Percentiles rank a stretch among this genome's conserved stretches.
Evolutionary conservation across 257 asterid species (phyloP).

Genomic region (Catharanthus roseus): DNA sequence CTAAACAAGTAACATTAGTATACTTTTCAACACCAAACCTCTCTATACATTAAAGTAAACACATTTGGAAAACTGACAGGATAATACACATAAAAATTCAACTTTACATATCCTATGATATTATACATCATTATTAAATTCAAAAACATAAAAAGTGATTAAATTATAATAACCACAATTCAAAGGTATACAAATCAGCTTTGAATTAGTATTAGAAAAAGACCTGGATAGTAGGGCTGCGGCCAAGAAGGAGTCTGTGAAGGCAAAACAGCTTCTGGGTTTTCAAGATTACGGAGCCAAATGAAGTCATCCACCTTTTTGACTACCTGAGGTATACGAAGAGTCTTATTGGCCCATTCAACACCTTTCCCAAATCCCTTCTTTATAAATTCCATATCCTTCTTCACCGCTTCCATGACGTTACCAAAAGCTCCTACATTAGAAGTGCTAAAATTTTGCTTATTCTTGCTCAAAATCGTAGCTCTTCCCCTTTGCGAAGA

Average conservation of each 20-base stretch:
- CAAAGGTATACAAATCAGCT: neutral
- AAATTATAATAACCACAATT: neutral
- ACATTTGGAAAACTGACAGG: neutral
- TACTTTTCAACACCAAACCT: neutral
- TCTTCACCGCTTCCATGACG: slow-evolving; percentile 50
- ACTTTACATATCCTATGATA: neutral
- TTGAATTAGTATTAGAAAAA: neutral
- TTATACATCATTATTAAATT: neutral
- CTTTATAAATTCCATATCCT: slow-evolving; percentile 47
- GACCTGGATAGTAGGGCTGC: slow-evolving; percentile 78
- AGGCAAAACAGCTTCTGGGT: slow-evolving; percentile 31
- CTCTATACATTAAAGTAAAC: neutral
- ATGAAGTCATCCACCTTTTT: slow-evolving; percentile 64
- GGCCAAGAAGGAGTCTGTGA: slow-evolving; percentile 56
- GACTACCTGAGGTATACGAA: slow-evolving; percentile 49
- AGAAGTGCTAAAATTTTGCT: slow-evolving; percentile 23
- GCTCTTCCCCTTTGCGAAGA: slow-evolving; percentile 11
- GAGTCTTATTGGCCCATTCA: slow-evolving; percentile 61
- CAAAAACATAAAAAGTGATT: neutral
- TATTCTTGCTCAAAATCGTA: slow-evolving; percentile 20
- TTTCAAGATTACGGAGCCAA: slow-evolving; percentile 78
- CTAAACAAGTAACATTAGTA: neutral
- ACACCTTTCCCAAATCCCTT: slow-evolving; percentile 54
- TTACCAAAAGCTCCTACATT: slow-evolving; percentile 39
- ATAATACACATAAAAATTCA: neutral